Conservation (phyloP, 495 filamentous ascomycete genomes). For the Podospora australis region DNA sequence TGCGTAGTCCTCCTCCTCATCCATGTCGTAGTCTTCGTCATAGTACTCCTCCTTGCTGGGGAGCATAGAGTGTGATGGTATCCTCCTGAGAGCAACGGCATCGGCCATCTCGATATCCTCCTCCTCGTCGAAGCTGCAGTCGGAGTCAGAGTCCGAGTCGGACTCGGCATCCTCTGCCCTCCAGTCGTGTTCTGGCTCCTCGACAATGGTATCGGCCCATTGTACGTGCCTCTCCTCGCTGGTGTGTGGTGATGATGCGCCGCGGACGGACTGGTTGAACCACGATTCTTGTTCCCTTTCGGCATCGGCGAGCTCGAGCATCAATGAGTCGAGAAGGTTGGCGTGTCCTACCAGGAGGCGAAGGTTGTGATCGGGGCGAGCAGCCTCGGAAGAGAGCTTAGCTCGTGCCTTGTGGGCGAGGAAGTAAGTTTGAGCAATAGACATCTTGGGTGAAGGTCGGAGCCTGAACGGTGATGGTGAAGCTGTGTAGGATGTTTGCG, state of each 20-base stretch:
- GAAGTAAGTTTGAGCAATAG: slow-evolving; percentile 94
- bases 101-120: slow-evolving; percentile 47
- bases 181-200: slow-evolving; percentile 67
- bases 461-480: slow-evolving; percentile 27
- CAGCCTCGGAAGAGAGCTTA: slow-evolving; percentile 91
- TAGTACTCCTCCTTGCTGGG: slow-evolving; percentile 8
- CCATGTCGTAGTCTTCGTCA: slow-evolving; percentile 49
- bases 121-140: slow-evolving; percentile 25
- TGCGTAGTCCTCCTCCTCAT: slow-evolving; percentile 64
- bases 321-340: slow-evolving; percentile 93
- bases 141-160: slow-evolving; percentile 32
- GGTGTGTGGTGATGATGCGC: slow-evolving; percentile 46
- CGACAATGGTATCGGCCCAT: slow-evolving; percentile 76
- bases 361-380: slow-evolving; percentile 85
- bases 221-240: slow-evolving; percentile 63
- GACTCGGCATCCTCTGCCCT: slow-evolving; percentile 58
- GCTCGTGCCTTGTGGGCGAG: slow-evolving; percentile 90
- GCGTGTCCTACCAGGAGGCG: slow-evolving; percentile 91
- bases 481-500: slow-evolving; percentile 14
- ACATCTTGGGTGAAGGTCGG: slow-evolving; percentile 63
- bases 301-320: slow-evolving; percentile 90
- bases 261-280: slow-evolving; percentile 93
- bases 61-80: slow-evolving; percentile 30
- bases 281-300: slow-evolving; percentile 94
- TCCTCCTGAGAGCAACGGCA: slow-evolving; percentile 39